Percentiles rank a stretch among this genome's conserved stretches.
Conservation (phyloP, 2,329 filamentous ascomycete species). For the Cryphonectria nitschkei region DNA sequence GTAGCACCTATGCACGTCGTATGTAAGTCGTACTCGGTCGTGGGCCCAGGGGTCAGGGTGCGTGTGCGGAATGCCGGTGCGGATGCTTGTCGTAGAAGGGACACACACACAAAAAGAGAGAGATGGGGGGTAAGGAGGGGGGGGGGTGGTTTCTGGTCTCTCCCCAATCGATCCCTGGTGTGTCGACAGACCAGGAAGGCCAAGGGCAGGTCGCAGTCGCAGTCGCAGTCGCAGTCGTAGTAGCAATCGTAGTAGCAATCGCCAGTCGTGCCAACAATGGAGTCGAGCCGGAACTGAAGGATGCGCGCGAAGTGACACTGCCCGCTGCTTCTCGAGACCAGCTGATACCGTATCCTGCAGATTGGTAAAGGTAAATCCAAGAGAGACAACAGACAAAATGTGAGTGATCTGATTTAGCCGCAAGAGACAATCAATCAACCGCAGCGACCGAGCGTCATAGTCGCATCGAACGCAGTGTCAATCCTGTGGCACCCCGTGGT, state of each 20-base stretch:
- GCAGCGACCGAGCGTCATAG: constrained; percentile 11
- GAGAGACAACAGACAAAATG: neutral
- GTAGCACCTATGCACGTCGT: constrained; percentile 31
- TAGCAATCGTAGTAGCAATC: neutral
- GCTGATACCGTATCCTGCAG: neutral
- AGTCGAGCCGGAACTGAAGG: neutral
- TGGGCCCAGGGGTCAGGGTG: constrained; percentile 12
- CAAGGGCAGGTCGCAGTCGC: neutral
- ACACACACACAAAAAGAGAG: neutral
- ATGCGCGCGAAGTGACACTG: constrained; percentile 5
- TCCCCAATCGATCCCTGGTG: neutral
- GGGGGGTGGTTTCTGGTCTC: constrained; percentile 2
- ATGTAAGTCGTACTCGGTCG: constrained; percentile 27
- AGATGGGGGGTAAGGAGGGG: neutral
- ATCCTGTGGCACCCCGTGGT: constrained; percentile 17
- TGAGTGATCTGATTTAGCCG: constrained; percentile 11
- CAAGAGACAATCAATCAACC: constrained; percentile 16
- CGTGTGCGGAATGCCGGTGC: neutral
- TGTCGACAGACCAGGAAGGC: neutral
- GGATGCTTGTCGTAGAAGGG: neutral
- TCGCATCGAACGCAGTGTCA: neutral
- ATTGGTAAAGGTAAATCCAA: neutral
- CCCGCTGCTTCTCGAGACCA: neutral
- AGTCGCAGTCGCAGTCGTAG: neutral
- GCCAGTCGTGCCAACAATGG: constrained; percentile 13